Conservation (phyloP, 371 early-diverging fungal species). For the Gilbertella persicaria region DNA sequence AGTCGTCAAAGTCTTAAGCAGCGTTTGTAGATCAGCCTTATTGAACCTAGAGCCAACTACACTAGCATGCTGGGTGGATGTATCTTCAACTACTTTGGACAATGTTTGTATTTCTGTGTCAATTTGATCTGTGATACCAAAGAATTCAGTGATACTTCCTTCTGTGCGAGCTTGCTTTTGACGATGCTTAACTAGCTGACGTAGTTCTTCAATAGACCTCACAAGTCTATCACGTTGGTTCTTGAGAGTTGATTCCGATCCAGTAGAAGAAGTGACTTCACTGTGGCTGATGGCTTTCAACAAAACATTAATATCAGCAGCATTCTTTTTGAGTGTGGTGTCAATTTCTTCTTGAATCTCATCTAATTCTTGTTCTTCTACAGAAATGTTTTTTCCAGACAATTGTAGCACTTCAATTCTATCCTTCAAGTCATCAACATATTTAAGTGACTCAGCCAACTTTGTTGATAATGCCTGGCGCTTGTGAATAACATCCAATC, state of each 20-base stretch:
- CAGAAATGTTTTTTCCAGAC: constrained; percentile 37
- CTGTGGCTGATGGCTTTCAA: constrained; percentile 11
- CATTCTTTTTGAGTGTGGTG: constrained; percentile 26
- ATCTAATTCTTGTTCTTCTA: constrained; percentile 46
- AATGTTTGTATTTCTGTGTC: constrained; percentile 36
- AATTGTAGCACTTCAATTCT: constrained; percentile 44
- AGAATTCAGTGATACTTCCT: constrained; percentile 44
- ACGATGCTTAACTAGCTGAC: constrained; percentile 34
- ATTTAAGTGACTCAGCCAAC: constrained; percentile 41
- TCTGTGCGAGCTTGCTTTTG: constrained; percentile 42
- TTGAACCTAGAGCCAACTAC: constrained; percentile 36
- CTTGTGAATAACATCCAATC: constrained; percentile 39
- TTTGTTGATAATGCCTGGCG: constrained; percentile 35
- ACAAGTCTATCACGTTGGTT: constrained; percentile 35
- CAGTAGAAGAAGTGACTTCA: constrained; percentile 9
- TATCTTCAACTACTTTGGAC: constrained; percentile 30
- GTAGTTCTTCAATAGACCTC: constrained; percentile 35
- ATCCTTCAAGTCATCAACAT: constrained; percentile 43
- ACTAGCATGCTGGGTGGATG: constrained; percentile 39
- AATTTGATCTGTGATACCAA: constrained; percentile 47
- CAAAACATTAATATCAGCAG: constrained; percentile 34
- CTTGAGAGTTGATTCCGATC: constrained; percentile 35
- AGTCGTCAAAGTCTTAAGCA: constrained; percentile 41
- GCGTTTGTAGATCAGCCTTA: constrained; percentile 49
- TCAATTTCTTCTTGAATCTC: constrained; percentile 43